A percentile compares a stretch with the other conserved stretches of the same genome.
These are phyloP conservation scores for Aphanomyces invadans DNA, from an alignment of 352 stramenopile species.

Conservation along the genomic window DNA sequence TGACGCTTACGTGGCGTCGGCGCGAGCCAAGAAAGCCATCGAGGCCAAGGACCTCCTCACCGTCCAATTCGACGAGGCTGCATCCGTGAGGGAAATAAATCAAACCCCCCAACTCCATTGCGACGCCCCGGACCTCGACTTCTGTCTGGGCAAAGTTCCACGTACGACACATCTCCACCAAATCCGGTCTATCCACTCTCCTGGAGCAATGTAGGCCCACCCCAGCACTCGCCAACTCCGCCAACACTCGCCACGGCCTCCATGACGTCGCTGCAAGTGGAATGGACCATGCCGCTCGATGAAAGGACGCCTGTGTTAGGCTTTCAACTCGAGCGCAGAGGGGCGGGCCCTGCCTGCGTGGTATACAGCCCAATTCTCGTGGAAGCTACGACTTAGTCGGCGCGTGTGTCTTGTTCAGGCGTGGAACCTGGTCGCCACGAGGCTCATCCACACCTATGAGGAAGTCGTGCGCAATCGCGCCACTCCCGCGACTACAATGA, in stretches of 20 bases:
- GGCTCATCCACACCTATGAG: constrained; percentile 52
- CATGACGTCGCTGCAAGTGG: constrained; percentile 40
- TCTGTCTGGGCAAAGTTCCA: constrained; percentile 37
- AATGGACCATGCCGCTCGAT: constrained; percentile 30
- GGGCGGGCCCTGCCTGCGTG: constrained; percentile 39
- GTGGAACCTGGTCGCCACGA: constrained; percentile 48
- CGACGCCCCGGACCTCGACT: constrained; percentile 31
- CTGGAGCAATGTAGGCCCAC: constrained; percentile 31
- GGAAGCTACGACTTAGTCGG: too few relatives aligned
- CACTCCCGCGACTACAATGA: constrained; percentile 29
- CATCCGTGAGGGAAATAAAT: constrained; percentile 33
- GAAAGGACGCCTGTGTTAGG: constrained; percentile 36
- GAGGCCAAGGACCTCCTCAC: not conserved
- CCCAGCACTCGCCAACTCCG: constrained; percentile 29
- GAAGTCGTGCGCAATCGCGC: constrained; percentile 31
- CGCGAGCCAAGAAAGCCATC: not conserved
- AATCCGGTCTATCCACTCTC: constrained; percentile 4
- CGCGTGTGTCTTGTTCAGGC: too few relatives aligned
- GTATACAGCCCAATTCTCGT: not conserved
- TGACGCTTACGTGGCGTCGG: constrained; percentile 9
- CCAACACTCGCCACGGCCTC: constrained; percentile 36
- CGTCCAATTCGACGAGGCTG: constrained; percentile 5
- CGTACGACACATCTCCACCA: too few relatives aligned
- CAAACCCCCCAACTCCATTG: constrained; percentile 42
- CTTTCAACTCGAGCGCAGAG: constrained; percentile 51